Conservation (phyloP, 805 yeast species). For the Zygosaccharomyces rouxii region DNA sequence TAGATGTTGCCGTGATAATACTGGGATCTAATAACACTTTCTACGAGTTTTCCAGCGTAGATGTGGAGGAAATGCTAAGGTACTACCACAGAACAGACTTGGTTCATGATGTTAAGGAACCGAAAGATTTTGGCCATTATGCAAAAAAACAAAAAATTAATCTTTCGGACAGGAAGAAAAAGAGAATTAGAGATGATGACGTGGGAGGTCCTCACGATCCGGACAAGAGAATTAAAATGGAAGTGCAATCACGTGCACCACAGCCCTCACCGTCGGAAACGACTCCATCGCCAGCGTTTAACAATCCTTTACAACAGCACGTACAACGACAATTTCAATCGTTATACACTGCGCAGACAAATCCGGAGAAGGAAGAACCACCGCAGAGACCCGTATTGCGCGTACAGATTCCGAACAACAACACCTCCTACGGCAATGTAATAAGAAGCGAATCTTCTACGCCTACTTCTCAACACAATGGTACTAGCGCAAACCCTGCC, state of each 20-base stretch:
- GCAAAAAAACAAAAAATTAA: conserved; percentile 32
- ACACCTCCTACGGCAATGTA: conserved; percentile 25
- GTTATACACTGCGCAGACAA: conserved; percentile 20
- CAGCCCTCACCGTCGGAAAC: background rate
- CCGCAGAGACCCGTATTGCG: conserved; percentile 52
- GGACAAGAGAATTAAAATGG: conserved; percentile 6
- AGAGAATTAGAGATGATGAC: conserved; percentile 12
- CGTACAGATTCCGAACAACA: conserved; percentile 58
- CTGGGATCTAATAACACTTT: conserved; percentile 77
- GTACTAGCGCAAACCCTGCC: conserved; percentile 12
- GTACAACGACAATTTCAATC: conserved; percentile 28
- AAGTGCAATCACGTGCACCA: background rate
- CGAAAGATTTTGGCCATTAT: conserved; percentile 63
- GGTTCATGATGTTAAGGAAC: conserved; percentile 57
- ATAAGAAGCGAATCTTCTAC: conserved; percentile 34
- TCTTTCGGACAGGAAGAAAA: conserved; percentile 11
- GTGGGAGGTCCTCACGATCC: conserved; percentile 13
- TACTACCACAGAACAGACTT: conserved; percentile 34
- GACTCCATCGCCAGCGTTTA: conserved; percentile 11
- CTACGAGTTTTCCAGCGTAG: conserved; percentile 77
- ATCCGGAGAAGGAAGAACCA: conserved; percentile 16
- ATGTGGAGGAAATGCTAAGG: conserved; percentile 48
- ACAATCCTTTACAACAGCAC: conserved; percentile 27
- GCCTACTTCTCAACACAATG: conserved; percentile 44
- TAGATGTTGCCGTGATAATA: conserved; percentile 86